These are phyloP conservation scores for Myxozyma melibiosi DNA, from an alignment of 805 yeast species.

Conservation along the genomic window DNA sequence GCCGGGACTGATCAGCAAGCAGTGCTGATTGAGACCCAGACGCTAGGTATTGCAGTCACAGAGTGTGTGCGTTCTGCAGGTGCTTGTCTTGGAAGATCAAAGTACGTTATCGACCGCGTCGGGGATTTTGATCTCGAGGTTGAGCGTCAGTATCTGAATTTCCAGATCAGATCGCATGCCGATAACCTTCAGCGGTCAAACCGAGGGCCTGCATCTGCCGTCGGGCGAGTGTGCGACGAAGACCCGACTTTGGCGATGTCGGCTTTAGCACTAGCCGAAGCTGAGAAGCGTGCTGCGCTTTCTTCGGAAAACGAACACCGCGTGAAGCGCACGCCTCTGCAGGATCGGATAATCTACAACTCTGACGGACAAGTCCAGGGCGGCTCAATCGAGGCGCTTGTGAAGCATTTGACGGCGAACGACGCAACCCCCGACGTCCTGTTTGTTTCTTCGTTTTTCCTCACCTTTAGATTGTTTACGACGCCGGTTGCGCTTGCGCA, in stretches of 20 bases:
- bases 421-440: slow-evolving; percentile 55
- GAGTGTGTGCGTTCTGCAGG: slow-evolving; percentile 42
- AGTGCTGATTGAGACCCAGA: slow-evolving; percentile 9
- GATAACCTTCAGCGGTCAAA: neutral
- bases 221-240: neutral
- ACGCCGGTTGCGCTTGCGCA: slow-evolving; percentile 64
- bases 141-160: slow-evolving; percentile 9
- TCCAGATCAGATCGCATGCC: slow-evolving; percentile 2
- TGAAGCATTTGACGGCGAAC: slow-evolving; percentile 81
- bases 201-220: slow-evolving; percentile 3
- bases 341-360: slow-evolving; percentile 50
- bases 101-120: slow-evolving; percentile 35
- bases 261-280: neutral
- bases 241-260: neutral
- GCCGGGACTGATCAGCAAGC: slow-evolving; percentile 22
- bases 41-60: slow-evolving; percentile 35
- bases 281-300: neutral
- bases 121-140: slow-evolving; percentile 40
- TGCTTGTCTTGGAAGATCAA: slow-evolving; percentile 41
- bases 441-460: slow-evolving; percentile 67
- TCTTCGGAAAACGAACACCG: neutral
- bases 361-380: slow-evolving; percentile 75
- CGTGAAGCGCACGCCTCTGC: slow-evolving; percentile 14
- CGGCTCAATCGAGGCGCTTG: slow-evolving; percentile 75
- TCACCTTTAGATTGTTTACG: slow-evolving; percentile 76